Evolutionary conservation across 2,329 filamentous ascomycete species (phyloP), one percentile per base, ranked within the genome.

Genomic region (Ceratocystis cubensis): DNA sequence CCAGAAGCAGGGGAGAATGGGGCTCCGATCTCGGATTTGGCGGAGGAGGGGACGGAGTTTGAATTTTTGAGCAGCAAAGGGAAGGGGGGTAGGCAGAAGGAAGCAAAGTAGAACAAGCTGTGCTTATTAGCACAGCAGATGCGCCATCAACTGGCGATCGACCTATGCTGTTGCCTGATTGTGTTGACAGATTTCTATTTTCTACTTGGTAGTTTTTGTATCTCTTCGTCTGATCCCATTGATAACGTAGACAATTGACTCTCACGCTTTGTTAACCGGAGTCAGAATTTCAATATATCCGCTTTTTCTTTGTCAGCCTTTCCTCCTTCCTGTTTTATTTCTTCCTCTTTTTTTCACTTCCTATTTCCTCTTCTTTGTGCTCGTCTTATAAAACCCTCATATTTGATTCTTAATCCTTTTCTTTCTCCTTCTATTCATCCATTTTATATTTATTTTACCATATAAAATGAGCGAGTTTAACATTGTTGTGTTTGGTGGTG

Each of bases 401-500:
- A 41, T 41, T 41, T 13, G 1, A 4, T 5, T 41, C 37, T 13
- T 41, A 6, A 53, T 53, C 10, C 48, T 22, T 17, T 22, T 61
- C 33, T 61, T 37, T 20, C 30, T 61, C 57, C 3, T 61, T 8
- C n/a, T 7, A 7, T 48, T 48, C 30, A 30, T 59, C 17, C 25
- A 3, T 46, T 46, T 15, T 63, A n/a, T 4, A 20, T 48, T 15
- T 33, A 53, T 15, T 20, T 20, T 13, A 20, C 17, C 25, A 5
- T 22, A 20, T 28, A 81, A 72, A 67, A 91, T 91, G 88, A 77
- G 86, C 71, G 80, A 83, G 63, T 86, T 85, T 75, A 90, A 90
- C 70, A 88, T 92, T 74, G 88, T 92, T 69, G 88, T 93, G 67
- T 89, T 93, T 75, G 88, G 77, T 64, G 89, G 89, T 73, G 91